Evolutionary conservation across 805 yeast species (phyloP).

Genomic region (Alloascoidea africana): DNA sequence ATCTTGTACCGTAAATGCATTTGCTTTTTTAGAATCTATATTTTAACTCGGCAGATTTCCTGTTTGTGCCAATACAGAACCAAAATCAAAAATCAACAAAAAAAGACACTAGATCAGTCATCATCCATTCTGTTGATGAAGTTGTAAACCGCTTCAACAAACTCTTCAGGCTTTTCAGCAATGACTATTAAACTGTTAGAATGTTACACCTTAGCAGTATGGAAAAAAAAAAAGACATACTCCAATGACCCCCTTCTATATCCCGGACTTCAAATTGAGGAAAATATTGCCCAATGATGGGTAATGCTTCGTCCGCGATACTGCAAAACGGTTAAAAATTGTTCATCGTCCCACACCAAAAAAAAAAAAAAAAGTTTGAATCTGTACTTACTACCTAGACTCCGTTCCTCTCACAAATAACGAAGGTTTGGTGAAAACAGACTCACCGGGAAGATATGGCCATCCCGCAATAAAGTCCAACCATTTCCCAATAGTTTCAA

Average conservation of each 20-base stretch:
- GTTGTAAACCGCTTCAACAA: conserved; percentile 43
- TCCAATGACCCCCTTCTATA: conserved; percentile 84
- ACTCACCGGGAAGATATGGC: conserved; percentile 45
- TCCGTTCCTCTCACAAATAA: conserved; percentile 68
- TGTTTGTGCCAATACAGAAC: too few species aligned
- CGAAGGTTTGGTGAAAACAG: conserved; percentile 55
- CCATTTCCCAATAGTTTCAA: conserved; percentile 43
- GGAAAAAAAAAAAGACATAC: conserved; percentile 8
- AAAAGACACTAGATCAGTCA: neutral
- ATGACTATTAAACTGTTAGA: conserved; percentile 28
- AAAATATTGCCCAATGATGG: conserved; percentile 59
- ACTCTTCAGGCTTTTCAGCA: conserved; percentile 71
- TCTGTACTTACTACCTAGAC: conserved; percentile 33
- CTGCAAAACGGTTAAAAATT: conserved; percentile 4
- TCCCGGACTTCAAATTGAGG: conserved; percentile 65
- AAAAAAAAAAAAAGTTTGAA: neutral
- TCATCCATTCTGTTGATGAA: conserved; percentile 30
- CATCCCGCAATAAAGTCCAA: conserved; percentile 60
- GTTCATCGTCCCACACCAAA: neutral
- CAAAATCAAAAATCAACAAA: too few species aligned
- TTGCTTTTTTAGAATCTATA: too few species aligned
- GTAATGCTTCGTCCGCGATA: conserved; percentile 70
- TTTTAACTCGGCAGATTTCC: too few species aligned
- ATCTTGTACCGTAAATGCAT: too few species aligned
- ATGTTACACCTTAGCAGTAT: neutral